Percentiles rank a stretch among this genome's conserved stretches.
These are phyloP conservation scores for Fonsecaea multimorphosa DNA, from an alignment of 2,329 filamentous ascomycete genomes.

Conservation along the genomic window DNA sequence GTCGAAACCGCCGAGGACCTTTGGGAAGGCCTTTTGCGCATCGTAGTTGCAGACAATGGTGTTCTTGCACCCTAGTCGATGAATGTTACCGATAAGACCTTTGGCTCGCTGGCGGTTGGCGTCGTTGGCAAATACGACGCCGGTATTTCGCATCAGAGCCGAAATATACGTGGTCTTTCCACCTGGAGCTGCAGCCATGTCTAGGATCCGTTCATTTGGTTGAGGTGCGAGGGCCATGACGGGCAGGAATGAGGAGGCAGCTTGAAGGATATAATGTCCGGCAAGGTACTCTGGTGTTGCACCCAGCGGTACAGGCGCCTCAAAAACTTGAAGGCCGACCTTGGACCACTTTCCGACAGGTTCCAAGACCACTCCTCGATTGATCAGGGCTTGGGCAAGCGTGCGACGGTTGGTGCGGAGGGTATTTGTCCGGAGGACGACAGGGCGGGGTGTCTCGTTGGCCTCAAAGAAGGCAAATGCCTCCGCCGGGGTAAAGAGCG, in stretches of 20 bases:
- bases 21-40: conserved; percentile 84
- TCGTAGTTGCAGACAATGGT: conserved; percentile 96
- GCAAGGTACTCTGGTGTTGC: conserved; percentile 97
- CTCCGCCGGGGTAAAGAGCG: conserved; percentile 88
- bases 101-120: conserved; percentile 90
- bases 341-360: conserved; percentile 99
- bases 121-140: conserved; percentile 95
- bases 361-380: conserved; percentile 93
- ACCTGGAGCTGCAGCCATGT: conserved; percentile 94
- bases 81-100: conserved; percentile 97
- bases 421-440: conserved; percentile 97
- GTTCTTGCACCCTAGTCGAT: conserved; percentile 91
- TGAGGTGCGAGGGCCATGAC: conserved; percentile 97
- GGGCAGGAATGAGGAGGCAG: conserved; percentile 92
- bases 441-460: conserved; percentile 90
- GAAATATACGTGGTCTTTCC: conserved; percentile 96
- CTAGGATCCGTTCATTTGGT: conserved; percentile 87
- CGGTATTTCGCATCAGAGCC: conserved; percentile 98
- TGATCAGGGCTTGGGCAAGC: conserved; percentile 91
- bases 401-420: conserved; percentile 77
- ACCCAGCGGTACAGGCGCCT: conserved; percentile 83
- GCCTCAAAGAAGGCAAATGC: conserved; percentile 98
- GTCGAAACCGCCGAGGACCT: conserved; percentile 94
- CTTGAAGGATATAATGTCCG: conserved; percentile 97
- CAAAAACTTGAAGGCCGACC: conserved; percentile 95